Evolutionary conservation across 2,329 filamentous ascomycete genomes (phyloP).

Genomic region (Pseudomassariella vexata): DNA sequence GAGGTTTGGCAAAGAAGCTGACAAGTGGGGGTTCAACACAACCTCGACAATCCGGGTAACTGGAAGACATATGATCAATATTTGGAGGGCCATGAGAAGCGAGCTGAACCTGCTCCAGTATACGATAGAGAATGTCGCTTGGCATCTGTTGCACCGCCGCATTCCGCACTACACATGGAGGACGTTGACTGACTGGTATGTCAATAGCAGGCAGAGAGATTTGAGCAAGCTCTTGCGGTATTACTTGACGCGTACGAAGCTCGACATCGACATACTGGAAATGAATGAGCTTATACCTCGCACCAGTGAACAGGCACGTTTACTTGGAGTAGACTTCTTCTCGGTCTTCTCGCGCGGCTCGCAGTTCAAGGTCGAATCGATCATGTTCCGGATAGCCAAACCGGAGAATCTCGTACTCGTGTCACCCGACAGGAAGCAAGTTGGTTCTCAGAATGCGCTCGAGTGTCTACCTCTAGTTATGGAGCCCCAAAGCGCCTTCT

Average conservation of each 20-base stretch:
- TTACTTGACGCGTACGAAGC: conserved; percentile 66
- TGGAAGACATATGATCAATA: conserved; percentile 91
- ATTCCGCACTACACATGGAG: conserved; percentile 82
- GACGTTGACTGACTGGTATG: conserved; percentile 79
- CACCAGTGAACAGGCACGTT: conserved; percentile 88
- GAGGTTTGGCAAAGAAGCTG: conserved; percentile 77
- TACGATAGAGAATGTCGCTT: conserved; percentile 92
- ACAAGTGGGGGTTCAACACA: conserved; percentile 90
- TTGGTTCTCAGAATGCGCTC: conserved; percentile 87
- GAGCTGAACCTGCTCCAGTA: conserved; percentile 91
- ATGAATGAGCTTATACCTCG: conserved; percentile 82
- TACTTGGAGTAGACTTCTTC: conserved; percentile 94
- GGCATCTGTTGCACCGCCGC: conserved; percentile 80
- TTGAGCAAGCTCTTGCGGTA: conserved; percentile 72
- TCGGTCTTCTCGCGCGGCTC: conserved; percentile 92
- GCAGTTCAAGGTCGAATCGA: conserved; percentile 96
- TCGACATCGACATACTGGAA: conserved; percentile 88
- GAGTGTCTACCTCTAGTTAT: conserved; percentile 94
- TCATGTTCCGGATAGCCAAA: conserved; percentile 98
- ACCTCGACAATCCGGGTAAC: conserved; percentile 91
- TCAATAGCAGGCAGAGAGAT: conserved; percentile 60
- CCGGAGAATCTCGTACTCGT: conserved; percentile 89
- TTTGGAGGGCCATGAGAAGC: conserved; percentile 93
- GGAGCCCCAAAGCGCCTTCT: conserved; percentile 94
- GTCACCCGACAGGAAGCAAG: conserved; percentile 86